Evolutionary conservation across 2,329 filamentous ascomycete genomes (phyloP), one percentile per base, ranked within the genome.

Genomic region (Intubia oerlemansii): DNA sequence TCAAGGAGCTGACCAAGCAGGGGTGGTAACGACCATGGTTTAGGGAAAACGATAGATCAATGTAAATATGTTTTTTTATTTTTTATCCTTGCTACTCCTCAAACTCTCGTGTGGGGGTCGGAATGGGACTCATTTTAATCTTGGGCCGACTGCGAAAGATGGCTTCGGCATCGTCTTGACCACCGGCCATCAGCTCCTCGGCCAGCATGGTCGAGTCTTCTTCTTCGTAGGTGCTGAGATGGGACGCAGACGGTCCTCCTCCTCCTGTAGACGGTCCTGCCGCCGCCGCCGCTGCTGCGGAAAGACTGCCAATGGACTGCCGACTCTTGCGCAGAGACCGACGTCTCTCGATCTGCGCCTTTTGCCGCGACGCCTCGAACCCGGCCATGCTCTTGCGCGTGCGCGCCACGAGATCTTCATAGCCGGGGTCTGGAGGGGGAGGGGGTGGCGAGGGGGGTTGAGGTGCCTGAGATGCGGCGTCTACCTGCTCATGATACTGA

Each of bases 131-230:
- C 9, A 66, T 66, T 37, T 73, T 72, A 38, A 93, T 68, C 47
- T 71, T 76, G 0, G 84, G 84, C 38, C 84, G 53, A 37, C 78
- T 84, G 50, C 73, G 79, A 46, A 93, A 93, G 1, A 92, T 73
- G 16, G 73, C 75, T 34, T 77, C 74, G 47, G 81, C 77, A 34
- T 90, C 80, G 38, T 80, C 71, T 31, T 72, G 62, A 11, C 60
- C 60, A 17, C 40, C 48, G 24, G 51, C 49, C 32, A 91, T 70
- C 23, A 91, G 51, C 37, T 73, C 64, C 42, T 85, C 74, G 1
- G 63, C 58, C 7, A 77, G 59, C 2, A 68, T 58, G 15, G 48
- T 42, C n/a, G 48, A 43, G 18, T 47, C 45, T 17, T 44, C 48
- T 10, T 40, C 50, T 31, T 37, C 59, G 38, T 67, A 53, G 5